Conservation (phyloP, 1,284 basidiomycete species). For the Sporisorium scitamineum region DNA sequence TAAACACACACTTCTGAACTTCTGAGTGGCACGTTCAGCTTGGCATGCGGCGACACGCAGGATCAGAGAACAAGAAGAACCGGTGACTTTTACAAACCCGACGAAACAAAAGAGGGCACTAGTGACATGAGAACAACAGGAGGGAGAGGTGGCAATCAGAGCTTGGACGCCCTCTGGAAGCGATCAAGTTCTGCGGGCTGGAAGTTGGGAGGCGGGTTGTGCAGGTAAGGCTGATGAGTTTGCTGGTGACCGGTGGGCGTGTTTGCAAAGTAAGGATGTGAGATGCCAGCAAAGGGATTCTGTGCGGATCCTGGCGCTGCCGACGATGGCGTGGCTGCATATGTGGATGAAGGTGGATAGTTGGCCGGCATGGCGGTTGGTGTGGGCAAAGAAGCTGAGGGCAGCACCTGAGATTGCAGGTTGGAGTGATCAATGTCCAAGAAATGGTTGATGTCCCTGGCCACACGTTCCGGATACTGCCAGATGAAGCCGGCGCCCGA, state of each 20-base stretch:
- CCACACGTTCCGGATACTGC: slow-evolving; percentile 41
- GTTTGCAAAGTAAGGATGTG: slow-evolving; percentile 29
- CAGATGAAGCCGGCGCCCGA: slow-evolving; percentile 39
- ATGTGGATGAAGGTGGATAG: not conserved
- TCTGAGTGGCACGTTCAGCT: not conserved
- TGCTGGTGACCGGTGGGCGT: slow-evolving; percentile 19
- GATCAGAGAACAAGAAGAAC: not conserved
- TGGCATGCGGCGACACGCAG: not conserved
- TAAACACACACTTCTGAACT: slow-evolving; percentile 4
- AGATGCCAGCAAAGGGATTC: slow-evolving; percentile 2
- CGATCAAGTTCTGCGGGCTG: slow-evolving; percentile 7
- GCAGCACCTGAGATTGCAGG: slow-evolving; percentile 31
- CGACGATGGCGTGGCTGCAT: not conserved
- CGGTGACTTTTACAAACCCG: slow-evolving; percentile 17
- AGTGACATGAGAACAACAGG: not conserved
- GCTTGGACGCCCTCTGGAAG: slow-evolving; percentile 26
- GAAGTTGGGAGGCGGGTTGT: slow-evolving; percentile 12
- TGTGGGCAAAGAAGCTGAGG: slow-evolving; percentile 34
- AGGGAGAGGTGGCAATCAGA: slow-evolving; percentile 5
- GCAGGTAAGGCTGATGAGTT: slow-evolving; percentile 14
- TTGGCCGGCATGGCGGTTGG: not conserved
- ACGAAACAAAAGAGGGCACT: not conserved
- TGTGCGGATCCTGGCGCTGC: not conserved
- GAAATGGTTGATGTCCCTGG: slow-evolving; percentile 41
- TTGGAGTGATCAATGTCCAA: slow-evolving; percentile 35